Evolutionary conservation across 1,139 yeast genomes (phyloP), one percentile per base, ranked within the genome.

Genomic region (Pichia sp.): DNA sequence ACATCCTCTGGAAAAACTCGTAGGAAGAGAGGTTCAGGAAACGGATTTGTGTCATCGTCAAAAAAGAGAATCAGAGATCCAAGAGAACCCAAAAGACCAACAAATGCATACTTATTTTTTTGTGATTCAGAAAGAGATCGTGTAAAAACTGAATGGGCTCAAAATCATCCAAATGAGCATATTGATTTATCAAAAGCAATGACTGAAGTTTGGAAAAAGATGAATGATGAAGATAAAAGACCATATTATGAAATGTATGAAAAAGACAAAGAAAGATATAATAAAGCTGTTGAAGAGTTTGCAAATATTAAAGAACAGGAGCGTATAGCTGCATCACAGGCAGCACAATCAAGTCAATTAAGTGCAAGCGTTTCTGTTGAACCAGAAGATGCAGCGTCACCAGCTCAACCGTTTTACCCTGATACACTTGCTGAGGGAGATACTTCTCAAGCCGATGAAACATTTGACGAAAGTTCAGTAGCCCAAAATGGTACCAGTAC

Each of bases 41-140:
- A 51, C 28, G 50, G 50, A 18, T 19, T 49, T 5, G 44, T 53
- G 14, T 48, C 57, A 10, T 61, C 60, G 22, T 55, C 62, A 34
- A 62, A 58, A 44, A 64, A 61, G 49, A 62, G 63, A 39, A 48
- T 72, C 30, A 78, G 90, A 62, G 96, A 87, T 66, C 96, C 96
- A 4, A 84, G 82, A 60, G 77, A 85, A 62, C 96, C 97, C 18
- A 87, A 87, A 62, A 76, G 95, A 61, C 96, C 96, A 18, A 86
- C 95, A 7, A 90, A 90, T 67, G 96, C 96, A 11, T 89, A 90
- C 64, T 73, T 89, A 57, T 79, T 88, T 51, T 90, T 87, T 65
- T 90, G 97, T 70, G 97, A 90, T 56, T 72, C 80, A 71, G 95
- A 88, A 64, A 87, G 88, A 67, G 96, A 87, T 50, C 74, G 79